phyloP scores from a whole-genome alignment of 306 rosid species.

The Morella rubra region DNA sequence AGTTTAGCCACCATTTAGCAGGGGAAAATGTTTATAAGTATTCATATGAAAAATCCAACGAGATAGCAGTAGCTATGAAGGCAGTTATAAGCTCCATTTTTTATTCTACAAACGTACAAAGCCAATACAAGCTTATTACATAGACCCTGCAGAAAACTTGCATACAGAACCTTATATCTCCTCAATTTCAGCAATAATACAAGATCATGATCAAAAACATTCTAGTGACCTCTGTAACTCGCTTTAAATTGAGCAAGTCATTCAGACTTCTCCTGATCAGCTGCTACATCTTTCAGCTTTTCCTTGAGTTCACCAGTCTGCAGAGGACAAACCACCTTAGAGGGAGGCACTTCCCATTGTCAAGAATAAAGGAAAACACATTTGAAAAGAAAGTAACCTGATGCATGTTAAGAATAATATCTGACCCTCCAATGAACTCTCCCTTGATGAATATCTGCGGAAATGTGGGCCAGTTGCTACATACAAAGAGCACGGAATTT shows the following conservation, averaged over 20 bases:
- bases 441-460: conserved; percentile 92
- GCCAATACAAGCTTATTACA: neutral
- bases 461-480: conserved; percentile 88
- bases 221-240: neutral
- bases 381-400: conserved; percentile 48
- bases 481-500: neutral
- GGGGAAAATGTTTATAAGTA: too few species aligned
- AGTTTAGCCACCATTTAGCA: too few species aligned
- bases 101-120: neutral
- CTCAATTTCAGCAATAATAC: neutral
- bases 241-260: conserved; percentile 16
- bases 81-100: neutral
- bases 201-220: neutral
- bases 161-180: conserved; percentile 2
- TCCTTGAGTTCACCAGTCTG: conserved; percentile 72
- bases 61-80: neutral
- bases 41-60: neutral
- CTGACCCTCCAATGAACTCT: conserved; percentile 92
- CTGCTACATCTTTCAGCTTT: conserved; percentile 42
- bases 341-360: conserved; percentile 12
- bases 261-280: conserved; percentile 31
- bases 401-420: conserved; percentile 80
- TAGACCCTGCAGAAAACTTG: neutral
- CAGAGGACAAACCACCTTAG: conserved; percentile 26
- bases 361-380: neutral